Percentiles rank a stretch among this genome's conserved stretches.
Conservation (phyloP, 768 basidiomycete genomes). For the Xanthoconium purpureum region DNA sequence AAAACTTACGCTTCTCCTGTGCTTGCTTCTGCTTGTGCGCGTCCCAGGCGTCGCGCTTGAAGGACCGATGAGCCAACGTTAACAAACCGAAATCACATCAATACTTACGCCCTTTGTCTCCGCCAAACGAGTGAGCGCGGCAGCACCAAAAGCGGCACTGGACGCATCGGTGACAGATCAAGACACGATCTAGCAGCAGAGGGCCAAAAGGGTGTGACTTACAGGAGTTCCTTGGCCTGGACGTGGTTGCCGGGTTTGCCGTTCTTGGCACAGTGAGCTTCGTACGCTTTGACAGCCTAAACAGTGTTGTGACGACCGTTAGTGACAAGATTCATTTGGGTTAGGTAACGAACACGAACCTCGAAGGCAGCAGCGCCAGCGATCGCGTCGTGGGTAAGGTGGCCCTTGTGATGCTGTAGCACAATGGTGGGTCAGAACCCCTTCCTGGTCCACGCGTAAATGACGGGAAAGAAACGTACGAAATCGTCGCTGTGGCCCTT, state of each 20-base stretch:
- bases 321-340: too few relatives aligned
- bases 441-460: too few relatives aligned
- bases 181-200: too few relatives aligned
- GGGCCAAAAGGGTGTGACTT: too few relatives aligned
- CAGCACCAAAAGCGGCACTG: not conserved
- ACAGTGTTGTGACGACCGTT: not conserved
- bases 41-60: not conserved
- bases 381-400: conserved; percentile 16
- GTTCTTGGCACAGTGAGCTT: conserved; percentile 7
- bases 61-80: not conserved
- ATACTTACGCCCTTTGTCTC: not conserved
- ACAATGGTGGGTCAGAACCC: not conserved
- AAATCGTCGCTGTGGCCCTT: not conserved
- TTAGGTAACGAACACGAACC: too few relatives aligned
- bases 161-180: not conserved
- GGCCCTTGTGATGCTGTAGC: conserved; percentile 14
- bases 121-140: not conserved
- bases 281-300: conserved; percentile 18
- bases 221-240: conserved; percentile 17
- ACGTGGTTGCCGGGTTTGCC: conserved; percentile 21
- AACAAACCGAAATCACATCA: too few relatives aligned
- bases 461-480: not conserved
- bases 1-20: too few relatives aligned
- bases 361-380: conserved; percentile 17
- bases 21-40: not conserved